Evolutionary conservation across 768 basidiomycete species (phyloP), one percentile per base, ranked within the genome.

Genomic region (Hericium coralloides): DNA sequence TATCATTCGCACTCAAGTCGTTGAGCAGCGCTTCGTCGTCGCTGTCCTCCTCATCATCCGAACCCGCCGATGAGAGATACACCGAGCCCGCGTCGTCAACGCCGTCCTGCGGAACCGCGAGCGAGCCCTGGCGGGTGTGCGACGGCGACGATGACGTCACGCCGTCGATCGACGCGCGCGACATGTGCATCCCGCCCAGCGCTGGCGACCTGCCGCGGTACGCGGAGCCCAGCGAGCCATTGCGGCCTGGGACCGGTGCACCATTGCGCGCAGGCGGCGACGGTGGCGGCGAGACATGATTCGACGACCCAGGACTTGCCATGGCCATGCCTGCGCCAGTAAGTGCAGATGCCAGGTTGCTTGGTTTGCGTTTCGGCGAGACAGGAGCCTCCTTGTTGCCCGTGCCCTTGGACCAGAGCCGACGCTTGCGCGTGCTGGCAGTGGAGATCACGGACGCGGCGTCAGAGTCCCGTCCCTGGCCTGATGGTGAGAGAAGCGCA

Each of bases 261-360:
- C 37, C 54, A 17, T 41, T 31, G 15, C 59, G 57, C 49, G 64
- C 55, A 7, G 63, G 52, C 22, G 59, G 65, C 49, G 59, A 49
- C 49, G 63, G 57, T 0, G 68, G 68, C 12, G 68, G 12, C 31
- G 65, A 55, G 12, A 68, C 78, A 18, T 79, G 77, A 4, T 78
- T 70, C 2, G 75, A 74, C 55, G 82, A 67, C 1, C 73, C 73
- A 0, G 81, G 73, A 60, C 82, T 80, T 12, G 82, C 80, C 79
- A 89, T 86, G 49, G 83, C 79, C 31, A 85, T 70, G 17, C 85
- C 82, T 17, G 82, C 82, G 2, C 83, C 81, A 1, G 85, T 84
- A 52, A 87, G 75, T 1, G 85, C 86, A 53, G 78, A 76, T 4
- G 87, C 85, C n/a, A 87, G 75, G 22, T 82, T 80, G 0, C 79